These are phyloP conservation scores for Theileria equi DNA, from an alignment of 169 alveolate species.

Conservation along the genomic window DNA sequence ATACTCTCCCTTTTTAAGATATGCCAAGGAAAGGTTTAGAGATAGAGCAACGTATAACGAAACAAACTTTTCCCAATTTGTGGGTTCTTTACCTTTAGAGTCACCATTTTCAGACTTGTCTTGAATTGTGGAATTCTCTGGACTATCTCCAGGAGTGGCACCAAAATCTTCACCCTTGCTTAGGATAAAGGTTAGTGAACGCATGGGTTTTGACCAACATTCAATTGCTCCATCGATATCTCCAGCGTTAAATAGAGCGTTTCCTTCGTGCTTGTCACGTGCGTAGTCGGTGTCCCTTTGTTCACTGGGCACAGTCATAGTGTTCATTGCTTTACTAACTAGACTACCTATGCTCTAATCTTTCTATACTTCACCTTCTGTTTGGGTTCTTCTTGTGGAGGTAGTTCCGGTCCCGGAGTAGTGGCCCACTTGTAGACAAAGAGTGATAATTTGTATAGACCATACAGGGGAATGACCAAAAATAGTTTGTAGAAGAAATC, in stretches of 20 bases:
- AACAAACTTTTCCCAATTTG: constrained; percentile 28
- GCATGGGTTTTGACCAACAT: constrained; percentile 31
- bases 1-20: constrained; percentile 45
- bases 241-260: constrained; percentile 34
- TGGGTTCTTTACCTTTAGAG: no score
- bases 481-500: constrained; percentile 46
- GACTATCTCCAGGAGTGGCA: no score
- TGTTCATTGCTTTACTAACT: no score
- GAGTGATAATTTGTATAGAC: constrained; percentile 11
- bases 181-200: constrained; percentile 34
- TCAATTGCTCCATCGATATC: constrained; percentile 60
- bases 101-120: constrained; percentile 2
- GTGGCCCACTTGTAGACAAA: constrained; percentile 48
- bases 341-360: constrained; percentile 10
- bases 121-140: constrained; percentile 2
- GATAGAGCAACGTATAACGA: constrained; percentile 14
- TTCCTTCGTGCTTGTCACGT: constrained; percentile 32
- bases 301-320: no score
- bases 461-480: constrained; percentile 41
- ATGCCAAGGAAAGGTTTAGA: constrained; percentile 46
- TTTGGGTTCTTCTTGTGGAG: constrained; percentile 13
- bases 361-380: constrained; percentile 29
- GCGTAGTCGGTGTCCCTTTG: neutral
- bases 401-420: constrained; percentile 46
- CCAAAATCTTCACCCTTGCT: constrained; percentile 15